Conservation (phyloP, 495 filamentous ascomycete species). For the Talaromyces wortmannii region DNA sequence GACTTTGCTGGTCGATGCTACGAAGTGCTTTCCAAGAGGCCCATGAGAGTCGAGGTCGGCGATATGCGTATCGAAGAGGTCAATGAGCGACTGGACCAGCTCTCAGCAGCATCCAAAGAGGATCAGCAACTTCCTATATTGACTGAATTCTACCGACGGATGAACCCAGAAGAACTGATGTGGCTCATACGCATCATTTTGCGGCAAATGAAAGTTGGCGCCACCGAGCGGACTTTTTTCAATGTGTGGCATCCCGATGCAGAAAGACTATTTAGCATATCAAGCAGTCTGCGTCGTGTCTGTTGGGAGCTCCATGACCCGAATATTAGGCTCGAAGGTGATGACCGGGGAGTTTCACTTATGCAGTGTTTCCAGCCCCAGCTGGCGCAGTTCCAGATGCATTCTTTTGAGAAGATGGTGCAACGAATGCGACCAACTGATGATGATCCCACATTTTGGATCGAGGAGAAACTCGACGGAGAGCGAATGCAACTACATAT, state of each 20-base stretch:
- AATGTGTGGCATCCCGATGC: constrained; percentile 92
- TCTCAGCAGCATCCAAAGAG: constrained; percentile 71
- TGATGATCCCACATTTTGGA: constrained; percentile 78
- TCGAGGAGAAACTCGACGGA: constrained; percentile 96
- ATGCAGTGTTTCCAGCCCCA: constrained; percentile 99
- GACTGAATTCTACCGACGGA: constrained; percentile 73
- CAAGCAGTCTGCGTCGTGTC: constrained; percentile 80
- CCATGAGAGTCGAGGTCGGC: constrained; percentile 67
- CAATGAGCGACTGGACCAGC: constrained; percentile 75
- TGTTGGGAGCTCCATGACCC: constrained; percentile 93
- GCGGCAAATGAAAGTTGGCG: constrained; percentile 96
- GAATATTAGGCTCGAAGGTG: constrained; percentile 62
- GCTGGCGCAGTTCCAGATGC: constrained; percentile 90
- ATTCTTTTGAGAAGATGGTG: constrained; percentile 78
- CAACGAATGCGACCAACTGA: constrained; percentile 60
- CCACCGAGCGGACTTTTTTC: constrained; percentile 87
- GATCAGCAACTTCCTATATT: constrained; percentile 75
- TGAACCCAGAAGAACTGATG: constrained; percentile 89
- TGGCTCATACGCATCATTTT: constrained; percentile 95
- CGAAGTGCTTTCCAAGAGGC: constrained; percentile 78
- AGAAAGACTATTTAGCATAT: constrained; percentile 84
- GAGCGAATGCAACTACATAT: constrained; percentile 98
- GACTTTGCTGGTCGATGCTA: constrained; percentile 88
- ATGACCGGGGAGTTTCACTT: constrained; percentile 66
- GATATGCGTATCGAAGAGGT: constrained; percentile 81